A percentile compares a stretch with the other conserved stretches of the same genome.
phyloP scores from a whole-genome alignment of 148 eudicot species.

The Limonium bicolor region DNA sequence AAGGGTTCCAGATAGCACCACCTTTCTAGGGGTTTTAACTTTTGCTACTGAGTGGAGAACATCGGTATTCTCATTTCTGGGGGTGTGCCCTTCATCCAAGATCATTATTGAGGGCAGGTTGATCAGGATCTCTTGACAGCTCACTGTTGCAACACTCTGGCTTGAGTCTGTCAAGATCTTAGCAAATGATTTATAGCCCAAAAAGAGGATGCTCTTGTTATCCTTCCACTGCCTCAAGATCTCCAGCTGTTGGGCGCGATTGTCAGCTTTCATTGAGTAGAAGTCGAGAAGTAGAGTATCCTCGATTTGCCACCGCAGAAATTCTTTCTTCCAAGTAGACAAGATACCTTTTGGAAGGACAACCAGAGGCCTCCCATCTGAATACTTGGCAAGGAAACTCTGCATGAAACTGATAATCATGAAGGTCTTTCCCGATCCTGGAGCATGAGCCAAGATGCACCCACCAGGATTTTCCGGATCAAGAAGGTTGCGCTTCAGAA shows the following conservation, averaged over 20 bases:
- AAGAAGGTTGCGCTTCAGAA: conserved; percentile 58
- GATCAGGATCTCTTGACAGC: conserved; percentile 56
- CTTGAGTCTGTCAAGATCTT: conserved; percentile 47
- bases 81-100: conserved; percentile 91
- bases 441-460: conserved; percentile 94
- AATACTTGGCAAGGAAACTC: conserved; percentile 76
- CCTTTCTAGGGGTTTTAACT: conserved; percentile 72
- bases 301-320: conserved; percentile 85
- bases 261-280: conserved; percentile 77
- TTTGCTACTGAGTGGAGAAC: conserved; percentile 53
- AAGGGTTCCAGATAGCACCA: conserved; percentile 92
- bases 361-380: conserved; percentile 67
- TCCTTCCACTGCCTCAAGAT: conserved; percentile 66
- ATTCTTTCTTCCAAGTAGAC: conserved; percentile 78
- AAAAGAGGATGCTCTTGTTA: conserved; percentile 51
- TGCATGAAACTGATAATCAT: conserved; percentile 92
- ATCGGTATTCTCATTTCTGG: conserved; percentile 77
- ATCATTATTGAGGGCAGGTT: conserved; percentile 51
- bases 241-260: conserved; percentile 50
- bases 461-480: conserved; percentile 70
- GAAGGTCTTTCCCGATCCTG: conserved; percentile 93
- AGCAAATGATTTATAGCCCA: conserved; percentile 76
- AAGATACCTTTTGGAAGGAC: conserved; percentile 78
- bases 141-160: conserved; percentile 20
- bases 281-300: conserved; percentile 64